These are phyloP conservation scores for Gastroboletus turbinatus DNA, from an alignment of 1,284 basidiomycete species.

Conservation along the genomic window DNA sequence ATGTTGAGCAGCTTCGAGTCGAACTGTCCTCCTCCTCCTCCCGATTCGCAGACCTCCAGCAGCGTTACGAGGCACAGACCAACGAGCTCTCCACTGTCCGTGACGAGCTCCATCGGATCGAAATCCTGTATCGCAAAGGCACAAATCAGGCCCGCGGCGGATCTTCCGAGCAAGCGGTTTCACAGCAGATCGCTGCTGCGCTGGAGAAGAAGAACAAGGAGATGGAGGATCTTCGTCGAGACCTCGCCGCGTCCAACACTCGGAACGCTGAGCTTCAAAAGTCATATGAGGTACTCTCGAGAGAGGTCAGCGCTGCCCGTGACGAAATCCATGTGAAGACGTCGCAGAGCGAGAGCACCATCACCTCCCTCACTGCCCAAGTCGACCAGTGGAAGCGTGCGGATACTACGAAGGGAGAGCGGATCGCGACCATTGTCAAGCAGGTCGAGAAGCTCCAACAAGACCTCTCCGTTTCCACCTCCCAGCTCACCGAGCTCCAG, in stretches of 20 bases:
- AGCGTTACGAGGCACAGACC: neutral
- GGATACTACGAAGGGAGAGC: neutral
- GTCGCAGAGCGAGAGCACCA: neutral
- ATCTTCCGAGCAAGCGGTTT: neutral
- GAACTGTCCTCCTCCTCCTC: conserved; percentile 9
- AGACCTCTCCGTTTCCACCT: neutral
- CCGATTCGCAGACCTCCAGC: neutral
- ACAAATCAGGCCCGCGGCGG: neutral
- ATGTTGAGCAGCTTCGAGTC: conserved; percentile 2
- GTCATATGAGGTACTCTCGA: neutral
- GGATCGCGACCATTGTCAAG: neutral
- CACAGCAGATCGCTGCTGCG: neutral
- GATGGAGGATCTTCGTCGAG: no score
- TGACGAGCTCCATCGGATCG: conserved; percentile 1
- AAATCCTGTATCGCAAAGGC: neutral
- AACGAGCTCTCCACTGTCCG: neutral
- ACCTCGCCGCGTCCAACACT: no score
- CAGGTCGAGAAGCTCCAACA: neutral
- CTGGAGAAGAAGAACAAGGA: no score
- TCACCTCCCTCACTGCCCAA: neutral
- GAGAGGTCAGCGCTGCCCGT: neutral
- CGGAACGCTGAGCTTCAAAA: neutral
- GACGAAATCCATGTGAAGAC: neutral
- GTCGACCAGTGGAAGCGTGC: conserved; percentile 5
- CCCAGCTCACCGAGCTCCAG: conserved; percentile 4